A percentile compares a stretch with the other conserved stretches of the same genome.
Conservation (phyloP, 371 early-diverging fungal genomes). For the Zancudomyces culisetae region DNA sequence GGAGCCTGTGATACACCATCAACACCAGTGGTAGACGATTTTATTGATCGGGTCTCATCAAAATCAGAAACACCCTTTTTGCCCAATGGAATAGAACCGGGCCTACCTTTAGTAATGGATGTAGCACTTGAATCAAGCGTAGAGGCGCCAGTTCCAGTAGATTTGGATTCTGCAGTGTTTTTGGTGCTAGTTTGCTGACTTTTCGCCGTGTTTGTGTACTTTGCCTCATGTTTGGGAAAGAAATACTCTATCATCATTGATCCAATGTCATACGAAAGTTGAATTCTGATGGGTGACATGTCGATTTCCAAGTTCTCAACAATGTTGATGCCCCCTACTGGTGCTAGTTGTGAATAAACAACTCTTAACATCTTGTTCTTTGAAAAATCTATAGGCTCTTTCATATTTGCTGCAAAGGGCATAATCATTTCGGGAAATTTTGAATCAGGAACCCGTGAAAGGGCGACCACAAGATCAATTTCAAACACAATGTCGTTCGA, state of each 20-base stretch:
- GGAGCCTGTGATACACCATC: background rate
- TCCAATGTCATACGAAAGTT: constrained; percentile 61
- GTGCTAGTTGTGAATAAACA: constrained; percentile 49
- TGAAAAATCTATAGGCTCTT: constrained; percentile 31
- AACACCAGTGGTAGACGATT: constrained; percentile 3
- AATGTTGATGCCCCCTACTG: constrained; percentile 70
- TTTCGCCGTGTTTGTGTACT: background rate
- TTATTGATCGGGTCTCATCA: background rate
- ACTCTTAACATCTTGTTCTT: constrained; percentile 66
- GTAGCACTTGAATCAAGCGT: background rate
- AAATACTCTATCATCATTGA: constrained; percentile 50
- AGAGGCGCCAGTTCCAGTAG: too few species aligned
- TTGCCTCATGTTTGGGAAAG: constrained; percentile 36
- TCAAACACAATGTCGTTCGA: constrained; percentile 34
- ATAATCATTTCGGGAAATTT: constrained; percentile 46
- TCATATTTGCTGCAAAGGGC: constrained; percentile 32
- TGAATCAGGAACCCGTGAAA: constrained; percentile 34
- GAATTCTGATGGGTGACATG: constrained; percentile 52
- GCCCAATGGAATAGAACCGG: constrained; percentile 3
- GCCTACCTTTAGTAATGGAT: background rate
- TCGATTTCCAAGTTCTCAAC: constrained; percentile 73
- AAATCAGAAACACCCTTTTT: background rate
- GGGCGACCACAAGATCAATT: constrained; percentile 44
- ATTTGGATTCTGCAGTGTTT: background rate
- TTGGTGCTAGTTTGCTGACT: background rate